Base-by-base conservation (phyloP, 768 basidiomycete genomes). In the Strobilomyces confusus region DNA sequence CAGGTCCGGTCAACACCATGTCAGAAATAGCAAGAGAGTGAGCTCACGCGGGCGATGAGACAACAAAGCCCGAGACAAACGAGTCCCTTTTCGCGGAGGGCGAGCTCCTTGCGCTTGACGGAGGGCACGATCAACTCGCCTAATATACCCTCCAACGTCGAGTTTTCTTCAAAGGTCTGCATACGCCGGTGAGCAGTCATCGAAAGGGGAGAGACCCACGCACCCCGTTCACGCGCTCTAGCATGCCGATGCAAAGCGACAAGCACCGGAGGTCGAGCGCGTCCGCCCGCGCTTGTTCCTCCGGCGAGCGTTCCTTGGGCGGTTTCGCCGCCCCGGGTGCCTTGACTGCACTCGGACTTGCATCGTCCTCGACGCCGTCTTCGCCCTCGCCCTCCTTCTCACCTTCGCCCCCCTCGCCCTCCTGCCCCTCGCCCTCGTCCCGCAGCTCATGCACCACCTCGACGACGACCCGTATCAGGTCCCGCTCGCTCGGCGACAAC, bases 61-160 rank as follows among this genome's bases (percentile, higher is more conserved):
- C 82, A 88, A 60, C 85, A 88, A 14, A 92, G 63, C 0, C 87
- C 89, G 9, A 91, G 73, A 42, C 81, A 80, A 36, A 84, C 73
- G n/a, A 89, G 65, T 3, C 85, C 89, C 52, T 81, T 78, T 64
- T 87, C 82, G 22, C 82, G 73, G 25, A 90, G 72, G 2, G 56
- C 54, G 6, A 89, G 77, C 60, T 95, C 92, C 71, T 95, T 95
- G 48, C 91, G 82, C 64, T 87, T 85, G 41, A 98, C 90, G 5
- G 91, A 83, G 3, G 95, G 95, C 30, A 97, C 82, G 63, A 98
- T 92, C 17, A 99, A 75, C 60, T 98, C 92, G 11, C 89, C 75
- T 68, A 83, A 65, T 20, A 78, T 69, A 25, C 89, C 87, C 54
- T 84, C 81, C 53, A 89, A 69, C 5, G 81, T 84, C 8, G 85